Conservation (phyloP, 2,329 filamentous ascomycete genomes). For the Septoria linicola region DNA sequence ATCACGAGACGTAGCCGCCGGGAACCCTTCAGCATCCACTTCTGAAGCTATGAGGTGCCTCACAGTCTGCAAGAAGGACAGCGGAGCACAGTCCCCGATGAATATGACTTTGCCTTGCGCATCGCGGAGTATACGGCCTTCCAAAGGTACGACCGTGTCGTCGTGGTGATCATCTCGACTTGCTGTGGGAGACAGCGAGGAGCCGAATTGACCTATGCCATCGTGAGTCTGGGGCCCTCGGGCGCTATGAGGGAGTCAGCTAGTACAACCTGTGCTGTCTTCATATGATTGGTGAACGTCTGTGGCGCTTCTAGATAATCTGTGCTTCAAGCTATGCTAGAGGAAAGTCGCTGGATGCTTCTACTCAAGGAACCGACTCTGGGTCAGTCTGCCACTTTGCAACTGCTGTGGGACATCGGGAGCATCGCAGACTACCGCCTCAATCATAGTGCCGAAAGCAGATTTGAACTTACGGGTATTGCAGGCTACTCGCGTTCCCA, state of each 20-base stretch:
- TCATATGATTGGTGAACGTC: too few species aligned
- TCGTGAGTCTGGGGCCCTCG: slow-evolving; percentile 16
- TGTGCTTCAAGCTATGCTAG: too few species aligned
- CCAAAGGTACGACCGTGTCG: slow-evolving; percentile 44
- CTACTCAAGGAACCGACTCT: too few species aligned
- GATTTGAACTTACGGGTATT: too few species aligned
- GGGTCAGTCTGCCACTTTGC: too few species aligned
- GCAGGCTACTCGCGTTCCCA: not conserved
- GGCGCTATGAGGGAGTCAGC: slow-evolving; percentile 1
- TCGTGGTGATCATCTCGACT: slow-evolving; percentile 33
- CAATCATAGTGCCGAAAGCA: too few species aligned
- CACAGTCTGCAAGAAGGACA: slow-evolving; percentile 55
- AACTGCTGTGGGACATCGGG: too few species aligned
- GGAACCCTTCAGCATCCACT: slow-evolving; percentile 41
- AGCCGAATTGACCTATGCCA: slow-evolving; percentile 14
- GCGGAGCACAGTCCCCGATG: slow-evolving; percentile 54
- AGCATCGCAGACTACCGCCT: too few species aligned
- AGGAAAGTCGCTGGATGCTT: too few species aligned
- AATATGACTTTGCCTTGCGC: slow-evolving; percentile 56
- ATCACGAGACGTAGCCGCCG: slow-evolving; percentile 23
- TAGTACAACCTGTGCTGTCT: too few species aligned
- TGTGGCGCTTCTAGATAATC: too few species aligned
- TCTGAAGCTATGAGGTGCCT: slow-evolving; percentile 50
- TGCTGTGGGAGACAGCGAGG: slow-evolving; percentile 22
- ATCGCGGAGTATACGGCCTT: slow-evolving; percentile 51